Evolutionary conservation across 306 rosid species (phyloP).

Genomic region (Acacia crassicarpa): DNA sequence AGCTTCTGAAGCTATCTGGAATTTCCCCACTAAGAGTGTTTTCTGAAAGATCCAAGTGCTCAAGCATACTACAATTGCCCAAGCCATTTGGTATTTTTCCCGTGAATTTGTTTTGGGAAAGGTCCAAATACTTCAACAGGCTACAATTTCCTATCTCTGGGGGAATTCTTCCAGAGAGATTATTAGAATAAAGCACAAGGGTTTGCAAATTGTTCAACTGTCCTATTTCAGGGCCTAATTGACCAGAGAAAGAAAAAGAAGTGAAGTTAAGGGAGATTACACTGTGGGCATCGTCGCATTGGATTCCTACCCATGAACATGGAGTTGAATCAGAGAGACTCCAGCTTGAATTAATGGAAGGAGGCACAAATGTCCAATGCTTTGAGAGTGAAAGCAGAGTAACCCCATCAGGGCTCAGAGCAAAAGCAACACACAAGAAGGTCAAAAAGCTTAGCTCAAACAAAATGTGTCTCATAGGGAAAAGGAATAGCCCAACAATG

Average conservation of each 20-base stretch:
- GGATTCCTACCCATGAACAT: conserved; percentile 75
- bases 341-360: conserved; percentile 57
- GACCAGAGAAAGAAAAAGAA: conserved; percentile 46
- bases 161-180: conserved; percentile 46
- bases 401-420: conserved; percentile 61
- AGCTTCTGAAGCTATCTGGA: conserved; percentile 41
- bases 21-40: conserved; percentile 53
- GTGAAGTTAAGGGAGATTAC: conserved; percentile 59
- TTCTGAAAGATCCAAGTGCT: conserved; percentile 41
- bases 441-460: conserved; percentile 29
- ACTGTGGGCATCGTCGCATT: conserved; percentile 45
- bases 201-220: conserved; percentile 36
- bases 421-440: conserved; percentile 23
- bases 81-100: conserved; percentile 16
- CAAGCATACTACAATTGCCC: conserved; percentile 46
- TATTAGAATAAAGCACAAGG: conserved; percentile 31
- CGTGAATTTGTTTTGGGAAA: background rate
- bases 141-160: conserved; percentile 25
- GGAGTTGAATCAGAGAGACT: conserved; percentile 60
- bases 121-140: conserved; percentile 24
- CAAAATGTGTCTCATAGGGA: conserved; percentile 7
- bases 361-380: conserved; percentile 50
- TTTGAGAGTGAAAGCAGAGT: conserved; percentile 48
- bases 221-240: conserved; percentile 58
- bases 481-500: background rate